Base-by-base conservation (phyloP, 345 rosid species). In the Nasturtium officinale region DNA sequence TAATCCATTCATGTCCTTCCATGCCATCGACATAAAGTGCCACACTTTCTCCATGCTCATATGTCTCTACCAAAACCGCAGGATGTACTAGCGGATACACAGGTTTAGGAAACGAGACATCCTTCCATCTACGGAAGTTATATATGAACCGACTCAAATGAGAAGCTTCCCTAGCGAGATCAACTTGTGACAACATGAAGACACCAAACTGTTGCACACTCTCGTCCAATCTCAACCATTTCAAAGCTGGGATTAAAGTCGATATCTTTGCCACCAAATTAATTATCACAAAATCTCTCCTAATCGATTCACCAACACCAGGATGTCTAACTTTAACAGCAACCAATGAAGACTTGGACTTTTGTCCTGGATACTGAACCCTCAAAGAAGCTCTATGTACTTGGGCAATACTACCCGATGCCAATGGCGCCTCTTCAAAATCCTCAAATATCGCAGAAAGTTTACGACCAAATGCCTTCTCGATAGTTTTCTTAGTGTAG, bases 261-360 rank as follows among this genome's bases (percentile, higher is more conserved):
- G 96, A 92, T 54, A 84, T 63, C 83, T 89, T 96, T 13, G 95
- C 97, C 28, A 80, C 84, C 65, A 84, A 55, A 77, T 89, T 96
- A 74, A 96, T 90, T 33, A 96, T 90, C 58, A 80, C 79, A 76
- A 96, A 96, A 75, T 96, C 99, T 80, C 99, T 87, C 77, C 91
- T 84, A 73, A 96, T 92, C 16, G 98, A 87, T 73, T 96, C 98
- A 58, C 98, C 95, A 62, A 96, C 99, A 70, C 98, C 99, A 0
- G 99, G 99, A 84, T 96, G 99, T 75, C 99, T 87, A 79, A 92
- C 99, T 85, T 96, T 96, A 9, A 96, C 97, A 69, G 99, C 98
- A 80, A 96, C 99, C 45, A 85, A 79, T 60, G 86, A 83, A 53
- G 96, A 87, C 76, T 92, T 90, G 9, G 50, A 77, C 79, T 83